phyloP scores from a whole-genome alignment of 1,139 yeast genomes.

The Pichiaceae sp. region DNA sequence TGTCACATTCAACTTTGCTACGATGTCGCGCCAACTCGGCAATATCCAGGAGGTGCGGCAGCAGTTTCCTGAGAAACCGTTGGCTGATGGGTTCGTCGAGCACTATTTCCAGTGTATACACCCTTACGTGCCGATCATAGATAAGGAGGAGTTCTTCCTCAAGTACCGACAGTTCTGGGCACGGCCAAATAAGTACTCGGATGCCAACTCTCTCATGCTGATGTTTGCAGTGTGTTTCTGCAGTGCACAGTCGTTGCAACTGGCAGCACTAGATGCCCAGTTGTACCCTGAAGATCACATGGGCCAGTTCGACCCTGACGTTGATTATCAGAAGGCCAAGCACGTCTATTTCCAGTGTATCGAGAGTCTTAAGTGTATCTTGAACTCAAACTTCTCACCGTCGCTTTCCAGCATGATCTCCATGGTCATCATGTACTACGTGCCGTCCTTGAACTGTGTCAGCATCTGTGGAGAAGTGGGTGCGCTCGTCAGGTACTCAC shows the following conservation, averaged over 20 bases:
- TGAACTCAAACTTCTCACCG: slow-evolving; percentile 11
- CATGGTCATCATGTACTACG: slow-evolving; percentile 12
- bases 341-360: slow-evolving; percentile 10
- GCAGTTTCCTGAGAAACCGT: slow-evolving; percentile 7
- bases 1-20: not conserved
- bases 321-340: slow-evolving; percentile 4
- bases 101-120: slow-evolving; percentile 12
- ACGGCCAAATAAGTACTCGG: slow-evolving; percentile 4
- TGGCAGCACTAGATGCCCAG: slow-evolving; percentile 3
- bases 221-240: slow-evolving; percentile 14
- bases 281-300: not conserved
- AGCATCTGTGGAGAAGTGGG: slow-evolving; percentile 6
- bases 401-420: slow-evolving; percentile 13
- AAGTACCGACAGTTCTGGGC: slow-evolving; percentile 12
- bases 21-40: not conserved
- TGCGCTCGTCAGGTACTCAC: slow-evolving; percentile 9
- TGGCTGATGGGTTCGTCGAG: slow-evolving; percentile 9
- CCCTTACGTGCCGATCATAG: slow-evolving; percentile 17
- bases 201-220: slow-evolving; percentile 10
- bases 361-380: slow-evolving; percentile 11
- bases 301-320: not conserved
- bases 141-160: slow-evolving; percentile 12
- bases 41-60: slow-evolving; percentile 4
- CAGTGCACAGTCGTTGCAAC: slow-evolving; percentile 11
- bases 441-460: slow-evolving; percentile 15